Percentiles rank a stretch among this genome's conserved stretches.
Conservation (phyloP, 2,329 filamentous ascomycete genomes). For the Fonsecaea multimorphosa region DNA sequence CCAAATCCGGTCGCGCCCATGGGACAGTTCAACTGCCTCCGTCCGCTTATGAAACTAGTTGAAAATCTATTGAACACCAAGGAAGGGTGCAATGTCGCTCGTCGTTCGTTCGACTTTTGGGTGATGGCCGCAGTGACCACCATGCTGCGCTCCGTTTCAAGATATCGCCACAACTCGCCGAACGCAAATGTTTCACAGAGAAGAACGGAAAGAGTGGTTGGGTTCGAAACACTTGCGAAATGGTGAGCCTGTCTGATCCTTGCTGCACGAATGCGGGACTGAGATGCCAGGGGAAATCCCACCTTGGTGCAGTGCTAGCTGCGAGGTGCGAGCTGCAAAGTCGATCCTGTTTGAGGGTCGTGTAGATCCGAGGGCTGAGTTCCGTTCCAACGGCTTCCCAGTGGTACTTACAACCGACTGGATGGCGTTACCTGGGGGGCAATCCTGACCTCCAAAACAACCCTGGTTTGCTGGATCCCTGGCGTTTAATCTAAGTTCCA, state of each 20-base stretch:
- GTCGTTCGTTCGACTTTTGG: neutral
- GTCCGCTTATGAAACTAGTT: conserved; percentile 12
- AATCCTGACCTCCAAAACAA: conserved; percentile 1
- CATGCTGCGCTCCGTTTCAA: neutral
- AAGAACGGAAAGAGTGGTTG: conserved; percentile 5
- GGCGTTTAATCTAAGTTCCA: conserved; percentile 22
- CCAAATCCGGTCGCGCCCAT: conserved; percentile 12
- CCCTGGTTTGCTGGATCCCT: conserved; percentile 9
- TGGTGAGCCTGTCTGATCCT: neutral
- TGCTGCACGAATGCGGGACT: conserved; percentile 1
- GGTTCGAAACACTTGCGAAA: neutral
- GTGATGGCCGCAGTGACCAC: neutral
- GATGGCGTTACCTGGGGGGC: conserved; percentile 9
- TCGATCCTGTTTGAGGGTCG: conserved; percentile 24
- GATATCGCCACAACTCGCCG: neutral
- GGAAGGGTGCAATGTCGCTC: neutral
- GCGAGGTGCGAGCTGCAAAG: conserved; percentile 21
- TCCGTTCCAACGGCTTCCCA: conserved; percentile 11
- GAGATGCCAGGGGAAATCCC: conserved; percentile 20
- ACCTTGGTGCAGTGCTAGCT: conserved; percentile 11
- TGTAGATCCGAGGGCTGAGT: conserved; percentile 22
- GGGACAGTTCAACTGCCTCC: neutral
- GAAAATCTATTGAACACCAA: conserved; percentile 14
- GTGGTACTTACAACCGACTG: conserved; percentile 9
- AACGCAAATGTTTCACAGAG: neutral